phyloP scores from a whole-genome alignment of 352 stramenopile species.

The Globisporangium canariense region DNA sequence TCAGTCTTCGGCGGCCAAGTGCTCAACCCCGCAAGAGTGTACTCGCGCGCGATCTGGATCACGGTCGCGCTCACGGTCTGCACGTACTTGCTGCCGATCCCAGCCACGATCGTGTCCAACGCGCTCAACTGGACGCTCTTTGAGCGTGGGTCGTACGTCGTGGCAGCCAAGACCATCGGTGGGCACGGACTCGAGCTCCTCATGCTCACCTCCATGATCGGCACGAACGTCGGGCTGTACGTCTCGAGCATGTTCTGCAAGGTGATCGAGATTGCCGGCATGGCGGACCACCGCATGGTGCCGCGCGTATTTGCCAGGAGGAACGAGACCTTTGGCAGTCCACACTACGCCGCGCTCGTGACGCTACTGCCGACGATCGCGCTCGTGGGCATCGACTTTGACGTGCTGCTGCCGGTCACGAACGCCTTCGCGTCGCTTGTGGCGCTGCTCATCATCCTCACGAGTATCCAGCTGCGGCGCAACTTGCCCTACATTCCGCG shows the following conservation, averaged over 20 bases:
- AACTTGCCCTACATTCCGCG: constrained; percentile 41
- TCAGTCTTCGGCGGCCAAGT: constrained; percentile 87
- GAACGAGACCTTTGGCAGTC: constrained; percentile 23
- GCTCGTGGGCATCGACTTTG: constrained; percentile 35
- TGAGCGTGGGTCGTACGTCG: constrained; percentile 77
- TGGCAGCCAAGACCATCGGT: constrained; percentile 62
- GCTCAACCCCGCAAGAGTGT: constrained; percentile 64
- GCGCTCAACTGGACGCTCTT: constrained; percentile 54
- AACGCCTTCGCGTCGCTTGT: constrained; percentile 84
- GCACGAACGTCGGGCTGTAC: constrained; percentile 88
- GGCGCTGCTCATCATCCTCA: constrained; percentile 77
- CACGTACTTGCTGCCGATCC: constrained; percentile 83
- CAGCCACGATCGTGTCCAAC: constrained; percentile 58
- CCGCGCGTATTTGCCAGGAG: constrained; percentile 63
- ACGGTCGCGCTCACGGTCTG: constrained; percentile 59
- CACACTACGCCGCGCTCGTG: constrained; percentile 21
- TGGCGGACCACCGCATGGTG: constrained; percentile 73
- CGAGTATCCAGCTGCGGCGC: constrained; percentile 80
- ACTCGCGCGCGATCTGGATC: constrained; percentile 75
- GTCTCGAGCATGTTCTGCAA: constrained; percentile 87
- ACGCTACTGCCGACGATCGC: constrained; percentile 24
- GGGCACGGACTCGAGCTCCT: constrained; percentile 70
- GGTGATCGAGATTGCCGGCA: constrained; percentile 69
- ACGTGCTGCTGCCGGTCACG: constrained; percentile 63
- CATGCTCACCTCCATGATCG: constrained; percentile 74